Evolutionary conservation across 2,329 filamentous ascomycete genomes (phyloP).

Genomic region (Monilinia laxa): DNA sequence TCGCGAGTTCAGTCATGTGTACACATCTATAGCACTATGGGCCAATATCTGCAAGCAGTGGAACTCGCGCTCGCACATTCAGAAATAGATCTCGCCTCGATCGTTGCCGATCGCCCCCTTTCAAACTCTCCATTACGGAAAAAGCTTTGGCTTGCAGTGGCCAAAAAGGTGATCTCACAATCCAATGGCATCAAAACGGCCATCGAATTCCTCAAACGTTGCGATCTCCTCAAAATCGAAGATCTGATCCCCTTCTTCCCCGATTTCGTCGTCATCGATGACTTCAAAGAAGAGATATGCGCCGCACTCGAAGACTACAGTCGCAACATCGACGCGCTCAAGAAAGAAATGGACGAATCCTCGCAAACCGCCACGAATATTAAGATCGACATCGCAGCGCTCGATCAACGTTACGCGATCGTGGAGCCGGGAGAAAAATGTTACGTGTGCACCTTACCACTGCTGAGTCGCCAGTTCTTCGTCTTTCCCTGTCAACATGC

Average conservation of each 20-base stretch:
- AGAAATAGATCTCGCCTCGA: constrained; percentile 83
- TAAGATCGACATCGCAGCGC: constrained; percentile 78
- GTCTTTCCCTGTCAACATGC: constrained; percentile 98
- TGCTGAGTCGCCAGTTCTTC: constrained; percentile 91
- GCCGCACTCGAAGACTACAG: constrained; percentile 89
- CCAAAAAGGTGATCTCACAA: constrained; percentile 87
- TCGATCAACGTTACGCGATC: constrained; percentile 90
- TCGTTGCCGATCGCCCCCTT: constrained; percentile 83
- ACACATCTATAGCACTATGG: constrained; percentile 96
- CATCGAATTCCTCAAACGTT: constrained; percentile 89
- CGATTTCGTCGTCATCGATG: constrained; percentile 97
- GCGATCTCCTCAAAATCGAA: constrained; percentile 89
- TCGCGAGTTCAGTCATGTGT: constrained; percentile 91
- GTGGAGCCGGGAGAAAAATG: constrained; percentile 96
- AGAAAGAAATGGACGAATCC: constrained; percentile 94
- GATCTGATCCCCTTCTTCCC: constrained; percentile 98
- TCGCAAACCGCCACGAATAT: constrained; percentile 88
- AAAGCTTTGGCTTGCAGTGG: constrained; percentile 92
- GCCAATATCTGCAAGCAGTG: constrained; percentile 88
- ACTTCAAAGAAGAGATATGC: constrained; percentile 99
- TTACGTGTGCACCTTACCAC: constrained; percentile 80
- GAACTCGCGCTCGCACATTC: constrained; percentile 87
- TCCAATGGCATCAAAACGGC: constrained; percentile 86
- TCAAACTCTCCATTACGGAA: constrained; percentile 80
- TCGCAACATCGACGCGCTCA: constrained; percentile 82